phyloP scores from a whole-genome alignment of 371 early-diverging fungal genomes.

The Encephalitozoon hellem region DNA sequence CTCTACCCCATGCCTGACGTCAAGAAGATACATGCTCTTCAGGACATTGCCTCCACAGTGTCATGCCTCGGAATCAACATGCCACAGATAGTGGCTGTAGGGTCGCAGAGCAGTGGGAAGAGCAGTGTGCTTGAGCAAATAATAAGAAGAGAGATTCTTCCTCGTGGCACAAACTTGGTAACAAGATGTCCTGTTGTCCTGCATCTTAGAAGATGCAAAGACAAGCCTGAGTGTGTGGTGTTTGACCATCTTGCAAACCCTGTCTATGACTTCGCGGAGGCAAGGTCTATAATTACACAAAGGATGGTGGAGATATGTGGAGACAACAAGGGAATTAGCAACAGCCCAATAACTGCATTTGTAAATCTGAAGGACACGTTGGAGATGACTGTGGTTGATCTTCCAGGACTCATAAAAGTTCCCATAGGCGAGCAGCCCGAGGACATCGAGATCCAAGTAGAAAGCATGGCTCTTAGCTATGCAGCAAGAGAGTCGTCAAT shows the following conservation, averaged over 20 bases:
- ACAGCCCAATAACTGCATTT: conserved; percentile 78
- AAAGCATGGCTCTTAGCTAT: conserved; percentile 80
- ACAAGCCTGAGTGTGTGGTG: conserved; percentile 64
- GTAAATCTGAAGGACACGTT: conserved; percentile 84
- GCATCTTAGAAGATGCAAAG: conserved; percentile 71
- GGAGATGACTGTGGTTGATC: conserved; percentile 85
- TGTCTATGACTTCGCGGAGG: conserved; percentile 66
- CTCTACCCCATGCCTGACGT: background rate
- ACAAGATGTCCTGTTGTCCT: conserved; percentile 93
- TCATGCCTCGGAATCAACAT: conserved; percentile 15
- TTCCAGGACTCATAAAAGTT: conserved; percentile 73
- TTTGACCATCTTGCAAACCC: conserved; percentile 36
- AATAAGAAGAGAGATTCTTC: conserved; percentile 88
- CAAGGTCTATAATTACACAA: conserved; percentile 63
- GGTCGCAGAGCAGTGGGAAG: conserved; percentile 91
- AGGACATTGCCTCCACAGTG: background rate
- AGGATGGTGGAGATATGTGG: conserved; percentile 75
- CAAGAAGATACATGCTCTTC: background rate
- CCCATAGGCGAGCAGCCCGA: conserved; percentile 88
- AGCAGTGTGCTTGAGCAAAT: conserved; percentile 95
- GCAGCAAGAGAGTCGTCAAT: conserved; percentile 82
- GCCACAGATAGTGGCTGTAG: conserved; percentile 91
- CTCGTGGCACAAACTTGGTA: conserved; percentile 91
- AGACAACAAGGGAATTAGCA: conserved; percentile 65
- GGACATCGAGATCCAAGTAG: conserved; percentile 77